Base-by-base conservation (phyloP, 2,329 filamentous ascomycete genomes). In the Alternaria burnsii region DNA sequence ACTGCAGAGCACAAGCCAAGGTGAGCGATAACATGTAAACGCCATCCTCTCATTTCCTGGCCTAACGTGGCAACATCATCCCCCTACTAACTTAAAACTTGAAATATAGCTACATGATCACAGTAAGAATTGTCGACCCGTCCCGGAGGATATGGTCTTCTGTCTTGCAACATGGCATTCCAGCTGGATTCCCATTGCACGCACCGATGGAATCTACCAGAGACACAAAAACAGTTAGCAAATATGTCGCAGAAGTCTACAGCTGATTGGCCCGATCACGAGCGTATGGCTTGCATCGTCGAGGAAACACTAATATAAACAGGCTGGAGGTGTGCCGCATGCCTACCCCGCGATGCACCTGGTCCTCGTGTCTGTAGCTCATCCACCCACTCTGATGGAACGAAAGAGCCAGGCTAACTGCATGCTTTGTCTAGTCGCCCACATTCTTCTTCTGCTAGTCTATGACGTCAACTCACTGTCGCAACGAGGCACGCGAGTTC, bases 381-480 rank as follows among this genome's bases (percentile, higher is more conserved):
- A 9, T 34, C 34, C 22, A 24, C 8, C 40, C 20, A 44, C 18
- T 36, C 4, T n/a, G 46, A 18, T 24, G 34, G 8, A 11, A 18
- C 18, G 3, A 18, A 38, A 18, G 36, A 20, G 4, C 10, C n/a
- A 40, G 32, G 6, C 20, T 36, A 14, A 26, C 32, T 22, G 9
- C 20, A 10, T 24, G 46, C 46, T 36, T 24, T 36, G 20, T 26
- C 40, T 24, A 40, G 20, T 18, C 38, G 18, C 18, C 22, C 11
- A n/a, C n/a, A 16, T n/a, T 32, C 4, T 8, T 16, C 22, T 41
- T 11, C 24, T 7, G 20, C 38, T 50, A 55, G 52, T 55, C 44
- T 56, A 59, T 56, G 52, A 59, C 52, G 52, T 56, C 52, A 40
- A 44, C 24, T 46, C 20, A 22, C 4, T 36, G 55, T 22, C 40